Base-by-base conservation (phyloP, 2,329 filamentous ascomycete species). In the Aphanoascus verrucosus region DNA sequence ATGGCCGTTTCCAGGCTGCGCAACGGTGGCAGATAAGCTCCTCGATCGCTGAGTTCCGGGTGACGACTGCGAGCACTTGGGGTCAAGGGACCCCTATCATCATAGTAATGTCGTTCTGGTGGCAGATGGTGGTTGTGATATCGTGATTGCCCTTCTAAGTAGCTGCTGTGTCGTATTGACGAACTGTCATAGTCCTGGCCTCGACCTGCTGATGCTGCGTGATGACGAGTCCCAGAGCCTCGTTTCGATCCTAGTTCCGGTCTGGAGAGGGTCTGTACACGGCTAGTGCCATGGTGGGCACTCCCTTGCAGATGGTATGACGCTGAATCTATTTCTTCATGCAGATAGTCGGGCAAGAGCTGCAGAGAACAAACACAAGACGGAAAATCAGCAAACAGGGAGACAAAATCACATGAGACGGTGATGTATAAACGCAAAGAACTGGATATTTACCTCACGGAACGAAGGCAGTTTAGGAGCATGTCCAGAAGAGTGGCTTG, bases 281-380 rank as follows among this genome's bases (percentile, higher is more conserved):
- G 32, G 43, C 47, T 35, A 17, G n/a, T n/a, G n/a, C 37, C 38
- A 20, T 52, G 47, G 11, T 53, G 52, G 40, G 46, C 38, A 28
- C 53, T 45, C 7, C 52, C 14, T 8, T 57, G 55, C 28, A 37
- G 17, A 49, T 52, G 44, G 41, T 53, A 55, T 43, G 53, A 45
- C 15, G 49, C 53, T 6, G 45, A 47, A 38, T 57, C 56, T 55
- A 55, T 57, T 52, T 55, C 46, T 31, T 53, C 53, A 55, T 57
- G 56, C 9, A 57, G 49, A 52, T 57, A 53, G 32, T 57, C 56
- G 14, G 56, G 56, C 11, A 57, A 46, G n/a, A 57, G 53, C 56
- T 57, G 35, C n/a, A 45, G 28, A 15, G 28, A 15, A 8, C 15
- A n/a, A 43, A 37, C 31, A 37, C 17, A 51, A 40, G n/a, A 43